Evolutionary conservation across 306 rosid genomes (phyloP).

Genomic region (Datisca glomerata): DNA sequence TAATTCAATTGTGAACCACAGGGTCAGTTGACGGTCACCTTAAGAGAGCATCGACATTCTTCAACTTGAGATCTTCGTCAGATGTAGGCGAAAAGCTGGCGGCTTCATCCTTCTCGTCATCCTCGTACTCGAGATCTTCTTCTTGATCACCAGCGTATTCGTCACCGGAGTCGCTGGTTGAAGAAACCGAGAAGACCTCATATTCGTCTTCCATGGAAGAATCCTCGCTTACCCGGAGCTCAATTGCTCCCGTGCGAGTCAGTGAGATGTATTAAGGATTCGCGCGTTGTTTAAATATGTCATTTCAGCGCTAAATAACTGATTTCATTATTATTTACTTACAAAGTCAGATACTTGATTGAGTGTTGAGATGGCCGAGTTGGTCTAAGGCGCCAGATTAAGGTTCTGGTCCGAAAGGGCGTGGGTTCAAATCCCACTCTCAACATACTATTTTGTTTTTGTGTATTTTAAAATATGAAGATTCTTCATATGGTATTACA

Average conservation of each 20-base stretch:
- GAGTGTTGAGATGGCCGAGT: too few species aligned
- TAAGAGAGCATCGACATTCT: conserved; percentile 77
- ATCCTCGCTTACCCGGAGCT: not conserved
- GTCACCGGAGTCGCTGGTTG: conserved; percentile 27
- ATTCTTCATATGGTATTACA: too few species aligned
- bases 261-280: not conserved
- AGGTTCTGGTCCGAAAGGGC: too few species aligned
- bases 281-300: not conserved
- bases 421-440: too few species aligned
- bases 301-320: not conserved
- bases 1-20: not conserved
- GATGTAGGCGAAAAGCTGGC: conserved; percentile 12
- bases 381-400: too few species aligned
- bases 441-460: too few species aligned
- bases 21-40: conserved; percentile 21
- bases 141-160: conserved; percentile 20
- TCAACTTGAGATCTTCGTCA: conserved; percentile 44
- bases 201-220: conserved; percentile 35
- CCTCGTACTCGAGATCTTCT: conserved; percentile 15
- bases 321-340: too few species aligned
- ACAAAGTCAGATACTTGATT: too few species aligned
- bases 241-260: not conserved
- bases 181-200: conserved; percentile 38
- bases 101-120: conserved; percentile 7
- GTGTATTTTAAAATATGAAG: too few species aligned